Evolutionary conservation across 495 filamentous ascomycete species (phyloP).

Genomic region (Terfezia claveryi): DNA sequence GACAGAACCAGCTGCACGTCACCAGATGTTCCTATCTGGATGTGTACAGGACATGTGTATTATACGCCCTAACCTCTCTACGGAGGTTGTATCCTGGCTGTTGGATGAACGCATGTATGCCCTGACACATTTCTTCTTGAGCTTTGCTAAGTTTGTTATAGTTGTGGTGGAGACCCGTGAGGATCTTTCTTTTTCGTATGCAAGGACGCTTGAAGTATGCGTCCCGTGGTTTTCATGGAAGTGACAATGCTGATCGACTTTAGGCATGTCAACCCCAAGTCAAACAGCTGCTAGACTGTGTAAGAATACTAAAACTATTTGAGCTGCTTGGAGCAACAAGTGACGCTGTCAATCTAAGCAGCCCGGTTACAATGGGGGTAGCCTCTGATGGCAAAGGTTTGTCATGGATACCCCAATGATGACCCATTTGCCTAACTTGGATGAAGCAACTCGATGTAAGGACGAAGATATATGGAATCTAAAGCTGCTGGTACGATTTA

Average conservation of each 20-base stretch:
- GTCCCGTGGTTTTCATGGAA: too few relatives aligned
- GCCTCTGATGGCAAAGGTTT: too few relatives aligned
- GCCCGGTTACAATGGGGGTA: background rate
- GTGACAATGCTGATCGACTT: background rate
- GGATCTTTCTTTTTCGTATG: conserved; percentile 43
- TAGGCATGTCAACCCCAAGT: background rate
- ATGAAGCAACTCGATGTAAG: background rate
- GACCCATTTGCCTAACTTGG: background rate
- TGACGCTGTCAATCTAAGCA: conserved; percentile 11
- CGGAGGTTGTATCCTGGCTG: conserved; percentile 54
- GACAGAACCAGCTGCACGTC: conserved; percentile 28
- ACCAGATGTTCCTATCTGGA: conserved; percentile 47
- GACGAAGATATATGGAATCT: background rate
- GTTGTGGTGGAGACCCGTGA: conserved; percentile 37
- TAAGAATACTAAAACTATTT: conserved; percentile 9
- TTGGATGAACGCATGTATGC: conserved; percentile 34
- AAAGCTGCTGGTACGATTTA: background rate
- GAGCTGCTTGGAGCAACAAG: conserved; percentile 10
- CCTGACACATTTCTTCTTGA: background rate
- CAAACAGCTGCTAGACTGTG: conserved; percentile 2
- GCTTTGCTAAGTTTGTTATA: conserved; percentile 14
- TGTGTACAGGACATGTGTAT: conserved; percentile 37
- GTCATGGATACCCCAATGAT: too few relatives aligned
- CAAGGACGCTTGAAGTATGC: conserved; percentile 19
- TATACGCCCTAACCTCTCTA: conserved; percentile 33